These are phyloP conservation scores for Fulvia fulva DNA, from an alignment of 2,329 filamentous ascomycete genomes.

Conservation along the genomic window DNA sequence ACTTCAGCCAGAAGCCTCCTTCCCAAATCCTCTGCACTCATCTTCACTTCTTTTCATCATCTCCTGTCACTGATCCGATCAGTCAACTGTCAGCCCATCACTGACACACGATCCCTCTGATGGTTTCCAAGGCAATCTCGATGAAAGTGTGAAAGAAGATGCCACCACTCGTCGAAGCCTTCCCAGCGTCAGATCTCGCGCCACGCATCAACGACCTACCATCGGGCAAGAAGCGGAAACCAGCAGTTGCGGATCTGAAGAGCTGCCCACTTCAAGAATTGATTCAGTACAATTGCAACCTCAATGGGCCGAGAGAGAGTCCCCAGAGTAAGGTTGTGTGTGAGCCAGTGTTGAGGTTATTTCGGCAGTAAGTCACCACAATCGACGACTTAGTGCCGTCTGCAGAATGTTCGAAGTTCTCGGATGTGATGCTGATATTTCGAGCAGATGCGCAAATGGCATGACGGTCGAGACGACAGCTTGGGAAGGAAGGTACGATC, in stretches of 20 bases:
- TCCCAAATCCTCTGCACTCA: slow-evolving; percentile 47
- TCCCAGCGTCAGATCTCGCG: slow-evolving; percentile 51
- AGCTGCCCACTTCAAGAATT: slow-evolving; percentile 57
- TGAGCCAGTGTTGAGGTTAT: slow-evolving; percentile 55
- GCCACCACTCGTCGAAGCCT: slow-evolving; percentile 53
- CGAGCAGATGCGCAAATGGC: slow-evolving; percentile 48
- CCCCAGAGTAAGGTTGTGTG: slow-evolving; percentile 47
- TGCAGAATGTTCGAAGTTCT: not conserved
- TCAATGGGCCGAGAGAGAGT: slow-evolving; percentile 42
- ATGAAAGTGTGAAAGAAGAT: slow-evolving; percentile 37
- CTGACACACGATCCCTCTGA: not conserved
- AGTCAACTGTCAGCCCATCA: slow-evolving; percentile 3
- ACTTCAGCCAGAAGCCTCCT: slow-evolving; percentile 51
- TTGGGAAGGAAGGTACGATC: slow-evolving; percentile 48
- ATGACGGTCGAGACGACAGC: slow-evolving; percentile 60
- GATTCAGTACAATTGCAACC: slow-evolving; percentile 60
- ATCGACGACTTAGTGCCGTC: slow-evolving; percentile 27
- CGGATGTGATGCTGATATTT: slow-evolving; percentile 9
- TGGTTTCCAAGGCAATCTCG: not conserved
- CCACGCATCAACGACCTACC: slow-evolving; percentile 50
- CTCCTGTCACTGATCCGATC: not conserved
- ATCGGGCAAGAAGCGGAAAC: slow-evolving; percentile 51
- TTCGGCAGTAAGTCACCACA: slow-evolving; percentile 47
- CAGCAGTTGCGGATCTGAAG: slow-evolving; percentile 45
- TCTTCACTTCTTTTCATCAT: slow-evolving; percentile 17